These are phyloP conservation scores for Leccinum subrobustum DNA, from an alignment of 1,284 basidiomycete genomes.

Conservation along the genomic window DNA sequence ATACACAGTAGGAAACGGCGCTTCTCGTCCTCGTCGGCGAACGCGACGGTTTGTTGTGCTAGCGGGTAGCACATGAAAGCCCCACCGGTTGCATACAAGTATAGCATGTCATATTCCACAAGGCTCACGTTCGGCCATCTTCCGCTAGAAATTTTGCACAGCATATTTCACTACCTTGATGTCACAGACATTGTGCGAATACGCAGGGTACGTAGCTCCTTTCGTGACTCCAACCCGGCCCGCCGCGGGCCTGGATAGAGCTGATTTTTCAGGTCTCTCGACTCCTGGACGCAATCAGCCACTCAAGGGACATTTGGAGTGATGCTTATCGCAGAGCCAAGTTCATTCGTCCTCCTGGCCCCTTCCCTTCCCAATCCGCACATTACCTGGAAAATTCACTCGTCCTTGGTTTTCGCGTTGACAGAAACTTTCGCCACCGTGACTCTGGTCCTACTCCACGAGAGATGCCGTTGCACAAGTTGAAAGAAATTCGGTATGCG, in stretches of 20 bases:
- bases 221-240: not conserved
- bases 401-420: slow-evolving; percentile 8
- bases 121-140: not conserved
- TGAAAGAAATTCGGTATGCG: not conserved
- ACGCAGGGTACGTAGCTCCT: not conserved
- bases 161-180: not conserved
- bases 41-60: not conserved
- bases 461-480: not conserved
- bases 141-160: not conserved
- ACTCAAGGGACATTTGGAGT: slow-evolving; percentile 15
- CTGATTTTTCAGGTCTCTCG: slow-evolving; percentile 17
- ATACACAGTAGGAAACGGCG: not conserved
- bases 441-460: not conserved
- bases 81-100: not conserved
- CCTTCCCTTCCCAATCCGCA: slow-evolving; percentile 17
- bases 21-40: not conserved
- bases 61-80: not conserved
- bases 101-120: not conserved
- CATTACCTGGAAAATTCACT: slow-evolving; percentile 15
- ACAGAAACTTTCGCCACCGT: not conserved
- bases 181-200: not conserved
- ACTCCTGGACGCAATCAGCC: slow-evolving; percentile 7
- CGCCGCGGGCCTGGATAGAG: not conserved
- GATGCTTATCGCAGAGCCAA: slow-evolving; percentile 12
- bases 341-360: slow-evolving; percentile 22